Evolutionary conservation across 2,329 filamentous ascomycete genomes (phyloP).

Genomic region (Tolypocladium paradoxum): DNA sequence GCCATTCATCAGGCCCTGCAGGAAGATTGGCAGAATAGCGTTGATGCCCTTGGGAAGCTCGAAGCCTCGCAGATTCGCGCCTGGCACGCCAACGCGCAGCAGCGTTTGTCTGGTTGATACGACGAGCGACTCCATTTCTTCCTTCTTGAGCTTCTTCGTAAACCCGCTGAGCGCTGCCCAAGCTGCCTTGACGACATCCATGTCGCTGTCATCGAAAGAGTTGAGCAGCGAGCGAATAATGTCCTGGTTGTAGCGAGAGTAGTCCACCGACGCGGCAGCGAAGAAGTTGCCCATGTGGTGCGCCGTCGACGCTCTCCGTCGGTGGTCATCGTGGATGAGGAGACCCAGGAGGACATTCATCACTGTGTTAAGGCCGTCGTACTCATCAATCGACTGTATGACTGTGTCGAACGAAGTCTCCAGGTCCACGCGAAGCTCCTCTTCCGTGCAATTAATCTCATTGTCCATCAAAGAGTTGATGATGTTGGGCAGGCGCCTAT

Average conservation of each 20-base stretch:
- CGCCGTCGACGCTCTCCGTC: slow-evolving; percentile 66
- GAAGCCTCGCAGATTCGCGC: slow-evolving; percentile 79
- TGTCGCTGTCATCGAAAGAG: slow-evolving; percentile 81
- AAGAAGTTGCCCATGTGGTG: slow-evolving; percentile 83
- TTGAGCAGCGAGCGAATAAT: slow-evolving; percentile 84
- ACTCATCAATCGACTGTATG: slow-evolving; percentile 87
- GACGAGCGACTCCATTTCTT: slow-evolving; percentile 94
- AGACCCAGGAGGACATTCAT: slow-evolving; percentile 89
- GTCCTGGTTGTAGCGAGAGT: slow-evolving; percentile 91
- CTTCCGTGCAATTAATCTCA: slow-evolving; percentile 67
- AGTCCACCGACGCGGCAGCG: slow-evolving; percentile 67
- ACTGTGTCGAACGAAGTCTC: slow-evolving; percentile 79
- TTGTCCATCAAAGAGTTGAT: slow-evolving; percentile 93
- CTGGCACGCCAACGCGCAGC: slow-evolving; percentile 78
- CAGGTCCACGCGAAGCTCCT: slow-evolving; percentile 61
- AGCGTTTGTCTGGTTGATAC: slow-evolving; percentile 77
- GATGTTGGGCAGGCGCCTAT: slow-evolving; percentile 76
- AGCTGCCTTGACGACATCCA: slow-evolving; percentile 74
- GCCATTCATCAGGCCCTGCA: slow-evolving; percentile 96
- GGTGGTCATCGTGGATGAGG: slow-evolving; percentile 87
- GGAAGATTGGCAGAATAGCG: slow-evolving; percentile 88
- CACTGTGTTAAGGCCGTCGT: slow-evolving; percentile 84
- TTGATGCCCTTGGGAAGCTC: slow-evolving; percentile 92
- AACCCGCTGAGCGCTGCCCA: slow-evolving; percentile 82
- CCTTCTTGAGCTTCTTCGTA: slow-evolving; percentile 83